phyloP scores from a whole-genome alignment of 1,284 basidiomycete genomes.

The Sanghuangporus weigelae region DNA sequence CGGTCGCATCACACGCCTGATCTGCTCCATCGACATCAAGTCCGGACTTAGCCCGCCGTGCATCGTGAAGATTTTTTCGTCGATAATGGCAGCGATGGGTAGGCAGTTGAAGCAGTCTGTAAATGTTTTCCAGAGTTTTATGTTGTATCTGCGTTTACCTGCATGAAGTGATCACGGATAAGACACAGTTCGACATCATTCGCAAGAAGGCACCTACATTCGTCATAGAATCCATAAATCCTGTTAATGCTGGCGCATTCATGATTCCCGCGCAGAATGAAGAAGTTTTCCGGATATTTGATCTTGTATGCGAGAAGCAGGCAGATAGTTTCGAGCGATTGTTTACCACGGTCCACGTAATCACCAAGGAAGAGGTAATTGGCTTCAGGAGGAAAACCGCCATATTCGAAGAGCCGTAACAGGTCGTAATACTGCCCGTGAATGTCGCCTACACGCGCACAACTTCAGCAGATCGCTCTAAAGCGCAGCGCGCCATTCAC shows the following conservation, averaged over 20 bases:
- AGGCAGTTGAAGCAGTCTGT: conserved; percentile 97
- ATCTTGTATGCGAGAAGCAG: conserved; percentile 92
- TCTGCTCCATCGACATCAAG: conserved; percentile 99
- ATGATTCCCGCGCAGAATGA: conserved; percentile 92
- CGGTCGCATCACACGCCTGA: conserved; percentile 97
- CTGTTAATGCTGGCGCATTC: conserved; percentile 94
- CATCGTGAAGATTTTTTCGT: conserved; percentile 97
- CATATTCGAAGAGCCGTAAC: conserved; percentile 90
- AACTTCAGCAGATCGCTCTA: conserved; percentile 5
- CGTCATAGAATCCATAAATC: conserved; percentile 96
- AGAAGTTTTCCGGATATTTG: conserved; percentile 98
- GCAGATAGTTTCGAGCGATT: conserved; percentile 91
- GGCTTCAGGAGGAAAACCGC: conserved; percentile 92
- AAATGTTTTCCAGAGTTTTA: conserved; percentile 98
- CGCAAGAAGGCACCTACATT: conserved; percentile 57
- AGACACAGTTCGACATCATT: not conserved
- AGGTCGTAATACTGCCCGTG: conserved; percentile 96
- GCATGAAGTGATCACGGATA: conserved; percentile 15
- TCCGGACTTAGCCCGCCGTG: conserved; percentile 93
- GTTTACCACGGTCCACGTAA: conserved; percentile 94
- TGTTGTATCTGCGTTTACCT: conserved; percentile 98
- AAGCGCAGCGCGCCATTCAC: conserved; percentile 19
- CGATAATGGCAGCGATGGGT: conserved; percentile 94
- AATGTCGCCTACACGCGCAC: conserved; percentile 66
- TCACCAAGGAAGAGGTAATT: conserved; percentile 96